phyloP scores from a whole-genome alignment of 345 rosid genomes.

The Chamaenerion angustifolium region DNA sequence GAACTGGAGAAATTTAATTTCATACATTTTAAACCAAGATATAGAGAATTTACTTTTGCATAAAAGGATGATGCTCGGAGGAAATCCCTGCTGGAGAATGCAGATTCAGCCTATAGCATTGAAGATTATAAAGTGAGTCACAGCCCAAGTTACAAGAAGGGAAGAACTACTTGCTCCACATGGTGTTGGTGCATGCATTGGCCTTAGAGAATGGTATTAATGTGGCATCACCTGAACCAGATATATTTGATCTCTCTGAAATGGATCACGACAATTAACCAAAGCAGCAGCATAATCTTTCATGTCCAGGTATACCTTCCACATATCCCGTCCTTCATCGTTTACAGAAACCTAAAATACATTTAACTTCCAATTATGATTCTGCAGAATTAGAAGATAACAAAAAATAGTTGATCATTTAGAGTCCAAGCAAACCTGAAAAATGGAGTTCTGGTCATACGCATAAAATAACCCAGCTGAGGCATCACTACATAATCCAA shows the following conservation, averaged over 20 bases:
- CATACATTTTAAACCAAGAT: neutral
- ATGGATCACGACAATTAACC: constrained; percentile 76
- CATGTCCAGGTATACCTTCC: constrained; percentile 96
- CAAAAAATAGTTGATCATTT: constrained; percentile 3
- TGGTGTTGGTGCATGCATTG: neutral
- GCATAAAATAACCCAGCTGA: constrained; percentile 97
- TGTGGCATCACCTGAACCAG: constrained; percentile 64
- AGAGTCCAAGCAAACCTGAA: constrained; percentile 44
- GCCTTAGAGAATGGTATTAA: neutral
- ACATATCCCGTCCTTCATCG: constrained; percentile 97
- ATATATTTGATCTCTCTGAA: constrained; percentile 96
- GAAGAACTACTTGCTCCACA: neutral
- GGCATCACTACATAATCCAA: constrained; percentile 94
- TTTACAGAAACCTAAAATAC: constrained; percentile 66
- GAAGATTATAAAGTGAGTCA: neutral
- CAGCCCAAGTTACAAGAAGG: neutral
- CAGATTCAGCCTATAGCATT: constrained; percentile 84
- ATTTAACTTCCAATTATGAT: constrained; percentile 2
- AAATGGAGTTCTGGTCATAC: constrained; percentile 86
- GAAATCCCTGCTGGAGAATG: constrained; percentile 72
- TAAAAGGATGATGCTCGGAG: constrained; percentile 90
- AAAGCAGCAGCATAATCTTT: constrained; percentile 91
- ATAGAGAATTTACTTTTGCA: constrained; percentile 54
- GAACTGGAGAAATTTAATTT: neutral
- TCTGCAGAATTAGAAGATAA: constrained; percentile 5